Base-by-base conservation (phyloP, 2,329 filamentous ascomycete species). In the Xylariaceae sp. region DNA sequence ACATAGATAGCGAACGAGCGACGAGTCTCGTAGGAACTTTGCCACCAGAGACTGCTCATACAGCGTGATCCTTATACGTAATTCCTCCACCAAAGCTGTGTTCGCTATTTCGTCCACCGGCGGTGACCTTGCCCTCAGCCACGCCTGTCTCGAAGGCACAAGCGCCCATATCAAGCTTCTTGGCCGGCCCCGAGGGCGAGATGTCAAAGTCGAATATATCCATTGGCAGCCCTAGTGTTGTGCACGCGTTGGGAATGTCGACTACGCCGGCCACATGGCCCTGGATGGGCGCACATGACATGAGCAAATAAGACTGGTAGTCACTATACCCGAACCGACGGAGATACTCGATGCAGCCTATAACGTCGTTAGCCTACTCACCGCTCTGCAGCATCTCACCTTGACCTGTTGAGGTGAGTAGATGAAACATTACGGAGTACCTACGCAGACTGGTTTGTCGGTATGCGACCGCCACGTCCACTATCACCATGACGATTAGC, bases 201-300 rank as follows among this genome's bases (percentile, higher is more conserved):
- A 96, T 92, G 68, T 96, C 91, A 71, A 96, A 95, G 66, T 94
- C 89, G 65, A 96, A 96, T 49, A 96, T 95, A 72, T 96, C 92
- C 78, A 95, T 89, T 1, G 92, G 92, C 50, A 96, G 68, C 0
- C 90, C 91, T 55, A 96, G 75, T 0, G 92, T 96, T 3, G 91
- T 95, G 67, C 92, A 96, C 0, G 88, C 89, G 67, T 96, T 95
- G 0, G 91, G 91, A 46, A 95, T 89, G 70, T 95, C 90, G 8
- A 95, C 91, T 53, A 96, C 87, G 0, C 92, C 91, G 1, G 90
- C 92, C 48, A 96, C 81, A 66, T 95, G 89, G 0, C 92, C 92
- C 69, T 95, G 88, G 5, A 96, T 80, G 0, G 92, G 91, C 0
- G 91, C 91, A 68, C 89, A 94, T 15, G 87, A 92, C 44, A 96